Base-by-base conservation (phyloP, 352 stramenopile genomes). In the Phytophthora agathidicida region DNA sequence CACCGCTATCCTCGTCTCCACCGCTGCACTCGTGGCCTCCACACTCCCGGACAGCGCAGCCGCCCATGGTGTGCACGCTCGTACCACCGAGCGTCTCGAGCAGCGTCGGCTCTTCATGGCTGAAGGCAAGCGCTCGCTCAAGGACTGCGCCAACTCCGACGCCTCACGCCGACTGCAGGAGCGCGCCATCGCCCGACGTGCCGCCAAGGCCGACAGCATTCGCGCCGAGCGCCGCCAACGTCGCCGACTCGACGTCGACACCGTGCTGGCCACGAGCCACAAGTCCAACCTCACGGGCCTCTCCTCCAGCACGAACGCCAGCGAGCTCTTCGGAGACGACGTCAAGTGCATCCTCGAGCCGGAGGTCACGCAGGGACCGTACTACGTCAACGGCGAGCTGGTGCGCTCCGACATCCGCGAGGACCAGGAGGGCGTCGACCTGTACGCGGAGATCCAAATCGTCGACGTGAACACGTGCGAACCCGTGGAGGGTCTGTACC, bases 401-500 rank as follows among this genome's bases (percentile, higher is more conserved):
- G 26, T 66, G 3, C 62, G 62, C 24, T 50, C 44, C 39, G 47
- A 65, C 46, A 52, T 62, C 32, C 55, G 44, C 31, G 54, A 66
- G 48, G 32, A 57, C 20, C 42, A 65, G 43, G 41, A 54, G 19
- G 61, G 61, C 26, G 55, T 71, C 27, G 35, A 51, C 19, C 46
- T 69, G 32, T 69, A 65, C 38, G 47, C 52, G 5, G 60, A 64
- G 9, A 17, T 69, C n/a, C 61, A 70, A 42, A 49, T 70, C 61
- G 57, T 70, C 28, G 48, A 70, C 39, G 54, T 65, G 8, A 69
- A 65, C 46, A 70, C 60, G 46, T 70, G 60, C 27, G 46, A 65
- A 11, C 53, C 47, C 8, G 61, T 70, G 8, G 16, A 60, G 47
- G 32, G 26, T 28, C 48, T 70, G 17, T 61, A 60, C 37, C n/a